Evolutionary conservation across 2,329 filamentous ascomycete species (phyloP).

Genomic region (Cytospora piceicola): DNA sequence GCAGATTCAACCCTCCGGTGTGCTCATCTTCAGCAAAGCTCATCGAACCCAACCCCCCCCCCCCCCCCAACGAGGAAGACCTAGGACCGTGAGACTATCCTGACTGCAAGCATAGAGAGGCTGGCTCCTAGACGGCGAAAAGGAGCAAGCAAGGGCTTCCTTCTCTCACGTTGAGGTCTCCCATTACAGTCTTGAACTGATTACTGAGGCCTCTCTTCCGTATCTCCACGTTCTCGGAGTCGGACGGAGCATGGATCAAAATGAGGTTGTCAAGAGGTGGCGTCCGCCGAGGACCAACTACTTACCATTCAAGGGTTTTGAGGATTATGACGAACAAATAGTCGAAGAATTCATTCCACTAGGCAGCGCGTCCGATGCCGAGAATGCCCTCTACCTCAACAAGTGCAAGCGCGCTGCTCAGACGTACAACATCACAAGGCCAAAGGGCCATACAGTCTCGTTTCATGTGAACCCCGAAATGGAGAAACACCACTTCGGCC

Average conservation of each 20-base stretch:
- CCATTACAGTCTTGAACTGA: neutral
- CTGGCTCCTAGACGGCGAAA: neutral
- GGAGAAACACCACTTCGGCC: slow-evolving; percentile 95
- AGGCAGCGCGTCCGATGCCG: slow-evolving; percentile 54
- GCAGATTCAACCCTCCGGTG: neutral
- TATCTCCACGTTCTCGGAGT: neutral
- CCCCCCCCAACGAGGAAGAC: neutral
- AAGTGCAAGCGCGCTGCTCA: slow-evolving; percentile 61
- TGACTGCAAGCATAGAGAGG: neutral
- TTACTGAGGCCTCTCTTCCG: neutral
- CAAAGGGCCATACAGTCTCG: slow-evolving; percentile 87
- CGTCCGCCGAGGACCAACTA: slow-evolving; percentile 64
- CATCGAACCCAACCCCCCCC: no score
- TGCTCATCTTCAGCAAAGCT: neutral
- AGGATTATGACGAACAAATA: slow-evolving; percentile 53
- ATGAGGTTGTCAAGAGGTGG: slow-evolving; percentile 36
- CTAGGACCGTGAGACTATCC: neutral
- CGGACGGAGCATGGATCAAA: neutral
- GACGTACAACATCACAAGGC: slow-evolving; percentile 73
- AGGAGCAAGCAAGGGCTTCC: neutral
- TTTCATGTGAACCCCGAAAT: slow-evolving; percentile 95
- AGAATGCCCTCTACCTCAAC: slow-evolving; percentile 60
- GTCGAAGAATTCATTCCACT: slow-evolving; percentile 59
- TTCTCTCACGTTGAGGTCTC: neutral
- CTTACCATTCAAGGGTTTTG: slow-evolving; percentile 53